Conservation (phyloP, 2,329 filamentous ascomycete species). For the Xylaria polymorpha region DNA sequence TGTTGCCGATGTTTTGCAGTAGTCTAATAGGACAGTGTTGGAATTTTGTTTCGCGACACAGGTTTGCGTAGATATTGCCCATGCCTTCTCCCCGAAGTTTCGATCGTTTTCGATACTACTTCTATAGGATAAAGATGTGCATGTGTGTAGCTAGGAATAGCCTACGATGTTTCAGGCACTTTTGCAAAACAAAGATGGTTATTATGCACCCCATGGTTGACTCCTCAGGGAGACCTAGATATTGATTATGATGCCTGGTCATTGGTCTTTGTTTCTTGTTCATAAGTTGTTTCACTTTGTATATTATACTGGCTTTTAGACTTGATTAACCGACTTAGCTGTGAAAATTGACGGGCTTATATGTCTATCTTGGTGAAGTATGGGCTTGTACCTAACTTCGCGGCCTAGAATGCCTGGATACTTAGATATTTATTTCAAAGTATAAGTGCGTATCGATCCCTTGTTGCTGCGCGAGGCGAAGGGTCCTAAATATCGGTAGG, state of each 20-base stretch:
- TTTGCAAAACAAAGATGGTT: neutral
- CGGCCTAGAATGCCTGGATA: neutral
- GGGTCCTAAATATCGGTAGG: neutral
- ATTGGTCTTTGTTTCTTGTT: neutral
- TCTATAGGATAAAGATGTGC: neutral
- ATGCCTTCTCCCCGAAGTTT: neutral
- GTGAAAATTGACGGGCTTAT: neutral
- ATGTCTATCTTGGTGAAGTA: neutral
- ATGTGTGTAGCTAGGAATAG: neutral
- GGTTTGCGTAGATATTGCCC: neutral
- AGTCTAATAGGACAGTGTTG: too few relatives aligned
- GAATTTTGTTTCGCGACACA: too few relatives aligned
- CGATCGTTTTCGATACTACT: neutral
- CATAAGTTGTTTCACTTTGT: neutral
- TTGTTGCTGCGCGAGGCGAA: neutral
- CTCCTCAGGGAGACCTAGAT: neutral
- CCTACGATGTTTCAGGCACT: neutral
- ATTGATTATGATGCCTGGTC: neutral
- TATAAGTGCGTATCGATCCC: neutral
- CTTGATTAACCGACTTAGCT: neutral
- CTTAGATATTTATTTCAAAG: neutral
- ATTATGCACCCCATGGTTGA: neutral
- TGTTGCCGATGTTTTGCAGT: too few relatives aligned
- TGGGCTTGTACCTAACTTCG: neutral
- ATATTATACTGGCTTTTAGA: neutral